Base-by-base conservation (phyloP, 2,329 filamentous ascomycete species). In the Colletotrichum falcatum region DNA sequence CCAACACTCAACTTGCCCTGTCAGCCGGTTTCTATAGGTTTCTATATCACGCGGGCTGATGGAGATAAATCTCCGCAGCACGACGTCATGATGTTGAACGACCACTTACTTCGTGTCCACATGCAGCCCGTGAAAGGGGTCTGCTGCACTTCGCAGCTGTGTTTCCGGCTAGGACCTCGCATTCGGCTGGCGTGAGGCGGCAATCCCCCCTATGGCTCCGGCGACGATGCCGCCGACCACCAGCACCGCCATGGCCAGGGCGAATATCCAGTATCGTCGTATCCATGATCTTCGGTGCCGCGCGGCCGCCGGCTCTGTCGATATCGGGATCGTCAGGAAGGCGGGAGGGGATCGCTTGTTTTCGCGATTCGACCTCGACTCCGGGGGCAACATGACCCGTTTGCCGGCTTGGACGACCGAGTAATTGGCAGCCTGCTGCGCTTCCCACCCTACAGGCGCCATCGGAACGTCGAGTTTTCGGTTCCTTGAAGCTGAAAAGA, bases 181-280 rank as follows among this genome's bases (percentile, higher is more conserved):
- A 2, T 42, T 42, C 35, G 53, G 20, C 35, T 70, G 60, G 7
- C 62, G 64, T 0, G 68, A 54, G n/a, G 64, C 64, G 14, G 23
- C 39, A 6, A 71, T 71, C 0, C 64, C 68, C 7, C 68, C 68
- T 1, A 71, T 58, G n/a, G 37, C 68, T 7, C 68, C 68, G 3
- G 68, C 68, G 20, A 71, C 66, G 30, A 71, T 63, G 1, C 68
- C 68, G 9, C 68, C 68, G 18, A 63, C 28, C 20, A 71, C 20
- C 1, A 71, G 64, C 9, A 71, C 59, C 3, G 58, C 33, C 68
- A 71, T 71, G 20, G 68, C 68, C 30, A 71, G 28, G 9, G 63
- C 53, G 12, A 71, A 71, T 0, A 71, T 67, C 68, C 68, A 71
- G 20, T 71, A 71, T 28, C 68, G 44, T 18, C 64, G 58, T 44